Evolutionary conservation across 441 rosid species (phyloP).

Genomic region (Eugenia klotzschiana): DNA sequence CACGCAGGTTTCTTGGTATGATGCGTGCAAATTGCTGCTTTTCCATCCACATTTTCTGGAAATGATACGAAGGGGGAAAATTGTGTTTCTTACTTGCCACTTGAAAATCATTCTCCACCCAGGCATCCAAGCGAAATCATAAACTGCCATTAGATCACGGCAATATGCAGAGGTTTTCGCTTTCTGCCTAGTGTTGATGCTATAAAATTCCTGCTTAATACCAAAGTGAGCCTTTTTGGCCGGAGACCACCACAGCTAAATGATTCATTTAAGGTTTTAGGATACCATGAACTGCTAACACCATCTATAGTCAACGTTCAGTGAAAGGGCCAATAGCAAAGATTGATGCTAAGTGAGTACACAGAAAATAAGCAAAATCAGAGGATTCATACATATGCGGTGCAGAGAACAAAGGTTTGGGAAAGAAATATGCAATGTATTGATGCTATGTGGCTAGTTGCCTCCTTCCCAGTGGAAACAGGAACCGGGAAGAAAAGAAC

Average conservation of each 20-base stretch:
- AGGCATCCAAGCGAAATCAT: neutral
- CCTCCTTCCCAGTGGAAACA: neutral
- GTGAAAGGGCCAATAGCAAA: neutral
- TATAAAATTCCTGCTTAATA: neutral
- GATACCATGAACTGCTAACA: neutral
- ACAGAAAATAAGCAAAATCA: neutral
- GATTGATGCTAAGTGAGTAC: neutral
- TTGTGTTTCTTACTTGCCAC: neutral
- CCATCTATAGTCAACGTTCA: neutral
- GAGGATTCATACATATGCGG: neutral
- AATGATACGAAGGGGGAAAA: neutral
- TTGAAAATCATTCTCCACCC: neutral
- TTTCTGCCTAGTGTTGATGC: neutral
- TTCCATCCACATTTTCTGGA: conserved; percentile 90
- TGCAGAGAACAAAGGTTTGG: neutral
- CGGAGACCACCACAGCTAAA: neutral
- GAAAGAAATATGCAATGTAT: neutral
- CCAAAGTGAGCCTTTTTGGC: neutral
- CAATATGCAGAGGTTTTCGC: neutral
- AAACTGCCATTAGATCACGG: neutral
- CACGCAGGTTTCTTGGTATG: conserved; percentile 60
- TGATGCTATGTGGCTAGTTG: neutral
- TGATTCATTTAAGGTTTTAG: neutral
- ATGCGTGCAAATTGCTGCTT: conserved; percentile 25
- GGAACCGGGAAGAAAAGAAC: neutral